A percentile compares a stretch with the other conserved stretches of the same genome.
phyloP scores from a whole-genome alignment of 139 green algal species.

The Chlamydomonas sp. region DNA sequence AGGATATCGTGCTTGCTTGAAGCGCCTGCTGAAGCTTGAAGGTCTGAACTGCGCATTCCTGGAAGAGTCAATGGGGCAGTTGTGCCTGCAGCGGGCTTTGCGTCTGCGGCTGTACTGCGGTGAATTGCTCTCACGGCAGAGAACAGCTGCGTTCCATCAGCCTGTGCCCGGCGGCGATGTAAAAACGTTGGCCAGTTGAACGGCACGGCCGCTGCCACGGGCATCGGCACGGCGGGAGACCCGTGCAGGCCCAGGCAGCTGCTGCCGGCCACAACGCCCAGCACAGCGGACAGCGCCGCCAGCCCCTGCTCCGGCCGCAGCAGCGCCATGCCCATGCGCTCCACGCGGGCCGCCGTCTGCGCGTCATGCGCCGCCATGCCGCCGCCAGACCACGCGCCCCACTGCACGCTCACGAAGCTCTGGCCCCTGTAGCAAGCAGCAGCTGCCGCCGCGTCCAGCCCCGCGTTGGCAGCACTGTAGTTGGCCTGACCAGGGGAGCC shows the following conservation, averaged over 20 bases:
- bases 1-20: background rate
- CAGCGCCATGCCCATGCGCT: conserved; percentile 62
- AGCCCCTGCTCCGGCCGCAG: conserved; percentile 56
- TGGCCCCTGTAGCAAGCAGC: no score
- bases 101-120: background rate
- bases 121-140: background rate
- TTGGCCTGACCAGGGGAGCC: conserved; percentile 84
- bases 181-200: conserved; percentile 46
- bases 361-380: conserved; percentile 65
- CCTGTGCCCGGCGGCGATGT: background rate
- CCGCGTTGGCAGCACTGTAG: conserved; percentile 82
- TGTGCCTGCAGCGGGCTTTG: no score
- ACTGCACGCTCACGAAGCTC: background rate
- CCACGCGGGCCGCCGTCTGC: conserved; percentile 40
- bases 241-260: background rate
- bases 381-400: conserved; percentile 49
- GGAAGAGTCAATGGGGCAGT: no score
- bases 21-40: no score
- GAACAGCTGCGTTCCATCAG: background rate
- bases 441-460: background rate
- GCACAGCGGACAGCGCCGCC: conserved; percentile 42
- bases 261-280: background rate
- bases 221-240: background rate
- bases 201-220: conserved; percentile 49
- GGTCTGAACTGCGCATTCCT: no score